A percentile compares a stretch with the other conserved stretches of the same genome.
phyloP scores from a whole-genome alignment of 2,329 filamentous ascomycete species.

The Pseudogymnoascus sp. region DNA sequence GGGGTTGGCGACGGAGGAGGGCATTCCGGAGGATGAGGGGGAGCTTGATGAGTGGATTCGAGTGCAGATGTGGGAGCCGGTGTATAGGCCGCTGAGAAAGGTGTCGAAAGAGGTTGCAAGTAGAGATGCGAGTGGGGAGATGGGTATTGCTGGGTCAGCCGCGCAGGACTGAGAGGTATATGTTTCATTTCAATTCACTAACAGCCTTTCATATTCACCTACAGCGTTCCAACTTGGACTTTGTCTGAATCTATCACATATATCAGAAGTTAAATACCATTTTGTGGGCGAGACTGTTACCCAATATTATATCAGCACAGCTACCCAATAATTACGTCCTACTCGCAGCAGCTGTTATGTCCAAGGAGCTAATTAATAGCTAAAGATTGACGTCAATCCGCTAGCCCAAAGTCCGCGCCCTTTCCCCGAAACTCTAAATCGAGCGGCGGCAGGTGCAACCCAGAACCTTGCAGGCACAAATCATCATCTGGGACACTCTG shows the following conservation, averaged over 20 bases:
- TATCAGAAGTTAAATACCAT: background rate
- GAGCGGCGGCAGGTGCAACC: background rate
- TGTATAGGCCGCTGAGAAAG: conserved; percentile 56
- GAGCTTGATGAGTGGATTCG: conserved; percentile 51
- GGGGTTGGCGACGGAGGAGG: conserved; percentile 55
- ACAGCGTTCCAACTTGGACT: background rate
- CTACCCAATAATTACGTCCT: background rate
- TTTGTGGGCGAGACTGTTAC: background rate
- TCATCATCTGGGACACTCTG: background rate
- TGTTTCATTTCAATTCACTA: too few relatives aligned
- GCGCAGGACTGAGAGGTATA: background rate
- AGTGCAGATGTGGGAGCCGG: conserved; percentile 74
- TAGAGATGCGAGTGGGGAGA: conserved; percentile 52
- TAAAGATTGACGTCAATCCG: background rate
- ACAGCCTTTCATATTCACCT: too few relatives aligned
- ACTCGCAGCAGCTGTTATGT: background rate
- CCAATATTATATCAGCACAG: background rate
- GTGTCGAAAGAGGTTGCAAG: conserved; percentile 47
- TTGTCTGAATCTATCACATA: background rate
- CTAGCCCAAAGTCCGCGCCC: background rate
- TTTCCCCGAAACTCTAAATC: background rate
- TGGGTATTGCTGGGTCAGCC: conserved; percentile 36
- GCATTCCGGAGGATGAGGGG: conserved; percentile 48
- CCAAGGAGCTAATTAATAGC: background rate
- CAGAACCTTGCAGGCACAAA: background rate